Conservation (phyloP, 2,329 filamentous ascomycete species). For the Penicillium sp. region DNA sequence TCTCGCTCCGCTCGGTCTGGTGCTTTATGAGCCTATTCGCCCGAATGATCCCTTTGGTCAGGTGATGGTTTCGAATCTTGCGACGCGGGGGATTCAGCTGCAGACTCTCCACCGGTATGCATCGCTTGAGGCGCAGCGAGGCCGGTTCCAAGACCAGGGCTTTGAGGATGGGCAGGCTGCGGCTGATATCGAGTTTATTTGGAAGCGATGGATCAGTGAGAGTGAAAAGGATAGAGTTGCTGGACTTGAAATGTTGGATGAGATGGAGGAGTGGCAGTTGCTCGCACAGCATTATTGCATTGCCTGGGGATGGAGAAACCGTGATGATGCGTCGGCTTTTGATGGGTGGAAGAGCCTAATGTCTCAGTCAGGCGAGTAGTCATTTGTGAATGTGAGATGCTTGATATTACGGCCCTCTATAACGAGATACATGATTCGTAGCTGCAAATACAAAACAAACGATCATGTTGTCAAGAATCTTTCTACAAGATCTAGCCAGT, state of each 20-base stretch:
- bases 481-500: too few species aligned
- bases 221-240: conserved; percentile 79
- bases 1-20: conserved; percentile 56
- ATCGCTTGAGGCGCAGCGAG: conserved; percentile 65
- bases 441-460: background rate
- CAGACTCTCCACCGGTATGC: conserved; percentile 76
- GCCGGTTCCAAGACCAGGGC: conserved; percentile 64
- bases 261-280: conserved; percentile 90
- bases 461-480: too few species aligned
- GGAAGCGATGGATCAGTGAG: conserved; percentile 68
- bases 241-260: conserved; percentile 80
- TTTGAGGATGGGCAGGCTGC: conserved; percentile 59
- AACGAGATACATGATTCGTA: conserved; percentile 9
- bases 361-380: conserved; percentile 25
- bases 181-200: conserved; percentile 67
- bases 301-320: conserved; percentile 77
- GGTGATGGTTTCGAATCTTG: conserved; percentile 90
- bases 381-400: conserved; percentile 3
- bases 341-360: conserved; percentile 38
- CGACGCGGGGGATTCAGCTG: conserved; percentile 75
- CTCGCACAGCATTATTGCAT: conserved; percentile 87
- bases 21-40: conserved; percentile 86
- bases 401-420: conserved; percentile 15
- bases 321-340: conserved; percentile 31
- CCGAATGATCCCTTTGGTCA: conserved; percentile 83